Evolutionary conservation across 768 basidiomycete genomes (phyloP), one percentile per base, ranked within the genome.

Genomic region (Coprinellus micaceus): DNA sequence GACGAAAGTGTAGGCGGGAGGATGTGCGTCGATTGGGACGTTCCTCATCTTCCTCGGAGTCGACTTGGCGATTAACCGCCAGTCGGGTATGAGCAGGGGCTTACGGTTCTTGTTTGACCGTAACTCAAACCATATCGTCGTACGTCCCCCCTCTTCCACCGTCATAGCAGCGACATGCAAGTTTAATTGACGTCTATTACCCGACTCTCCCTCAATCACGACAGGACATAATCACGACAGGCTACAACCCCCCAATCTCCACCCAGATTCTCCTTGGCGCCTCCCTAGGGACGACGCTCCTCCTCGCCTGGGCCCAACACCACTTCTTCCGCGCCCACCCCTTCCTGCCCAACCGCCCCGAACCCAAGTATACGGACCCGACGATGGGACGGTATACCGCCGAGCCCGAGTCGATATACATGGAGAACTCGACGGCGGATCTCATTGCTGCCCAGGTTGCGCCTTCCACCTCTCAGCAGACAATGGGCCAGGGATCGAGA

Each of bases 31-130:
- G 1, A 68, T 74, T 21, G 87, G 87, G 29, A 80, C 85, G 9
- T 88, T 88, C 65, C 67, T 88, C 24, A 69, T 74, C 13, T 77
- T 64, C 26, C 74, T 88, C 9, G 85, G 78, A 21, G 62, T 81
- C 11, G 86, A 88, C 66, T 72, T 88, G 3, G 65, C 77, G 46
- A 52, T 85, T 49, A 76, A 85, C 58, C 71, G 77, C 60, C 85
- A 88, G 62, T 67, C 70, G 4, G 87, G 86, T 4, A 77, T 86
- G 75, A 84, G 85, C 61, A 70, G 78, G 21, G 86, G 86, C 2
- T 72, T 88, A 28, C 77, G 87, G 21, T 81, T 76, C 61, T 73
- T 88, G 13, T 77, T 87, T 57, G 87, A 88, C 63, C 73, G 81
- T 43, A 88, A 88, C 60, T 63, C 72, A 10, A 75, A 79, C 25